A percentile compares a stretch with the other conserved stretches of the same genome.
phyloP scores from a whole-genome alignment of 2,329 filamentous ascomycete species.

The Colletotrichum camelliae region DNA sequence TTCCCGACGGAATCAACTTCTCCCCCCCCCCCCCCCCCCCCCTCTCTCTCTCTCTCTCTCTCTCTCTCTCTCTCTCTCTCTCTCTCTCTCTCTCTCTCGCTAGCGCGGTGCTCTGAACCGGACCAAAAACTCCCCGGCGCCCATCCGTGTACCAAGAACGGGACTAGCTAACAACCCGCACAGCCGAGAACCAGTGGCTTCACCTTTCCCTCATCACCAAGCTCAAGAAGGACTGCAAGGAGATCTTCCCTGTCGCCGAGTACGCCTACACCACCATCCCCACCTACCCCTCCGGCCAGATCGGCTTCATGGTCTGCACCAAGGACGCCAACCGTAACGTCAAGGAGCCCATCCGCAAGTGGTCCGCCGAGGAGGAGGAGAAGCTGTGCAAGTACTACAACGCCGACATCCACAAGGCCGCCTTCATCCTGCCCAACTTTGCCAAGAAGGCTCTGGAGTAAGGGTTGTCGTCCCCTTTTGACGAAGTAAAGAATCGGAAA shows the following conservation, averaged over 20 bases:
- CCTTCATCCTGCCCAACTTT: slow-evolving; percentile 93
- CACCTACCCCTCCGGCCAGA: slow-evolving; percentile 98
- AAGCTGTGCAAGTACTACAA: slow-evolving; percentile 97
- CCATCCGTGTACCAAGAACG: neutral
- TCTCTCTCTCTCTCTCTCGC: neutral
- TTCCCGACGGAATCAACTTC: neutral
- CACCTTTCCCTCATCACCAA: slow-evolving; percentile 92
- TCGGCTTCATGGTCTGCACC: slow-evolving; percentile 99
- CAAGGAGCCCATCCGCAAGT: slow-evolving; percentile 81
- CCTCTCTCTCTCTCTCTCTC: neutral
- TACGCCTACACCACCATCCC: slow-evolving; percentile 99
- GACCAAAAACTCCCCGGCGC: neutral
- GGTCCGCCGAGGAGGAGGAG: slow-evolving; percentile 87
- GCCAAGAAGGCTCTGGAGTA: slow-evolving; percentile 78
- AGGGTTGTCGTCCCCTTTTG: neutral
- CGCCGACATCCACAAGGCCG: slow-evolving; percentile 92
- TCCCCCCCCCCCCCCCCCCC: too few relatives aligned
- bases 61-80: neutral
- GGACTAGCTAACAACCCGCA: slow-evolving; percentile 23
- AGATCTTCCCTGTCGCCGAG: slow-evolving; percentile 96
- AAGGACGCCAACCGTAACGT: slow-evolving; percentile 89
- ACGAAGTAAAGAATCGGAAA: neutral
- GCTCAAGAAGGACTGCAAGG: slow-evolving; percentile 95
- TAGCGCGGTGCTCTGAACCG: neutral
- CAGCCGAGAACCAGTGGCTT: slow-evolving; percentile 99